Conservation (phyloP, 306 rosid genomes). For the Sphenostylis stenocarpa region DNA sequence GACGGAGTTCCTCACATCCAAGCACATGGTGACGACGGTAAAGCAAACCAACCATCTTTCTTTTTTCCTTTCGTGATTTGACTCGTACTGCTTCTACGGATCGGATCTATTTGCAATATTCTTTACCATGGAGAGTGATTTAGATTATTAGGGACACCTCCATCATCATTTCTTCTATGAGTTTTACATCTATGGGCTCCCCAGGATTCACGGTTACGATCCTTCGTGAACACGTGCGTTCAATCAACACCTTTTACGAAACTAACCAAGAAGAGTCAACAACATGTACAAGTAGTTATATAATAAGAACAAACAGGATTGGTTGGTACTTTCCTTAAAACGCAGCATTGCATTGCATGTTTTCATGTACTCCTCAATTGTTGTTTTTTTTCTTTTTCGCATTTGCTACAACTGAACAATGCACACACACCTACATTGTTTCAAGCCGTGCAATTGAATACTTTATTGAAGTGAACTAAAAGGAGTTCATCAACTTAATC, state of each 20-base stretch:
- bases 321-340: too few species aligned
- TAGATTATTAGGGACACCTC: neutral
- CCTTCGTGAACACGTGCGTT: neutral
- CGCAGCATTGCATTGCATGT: too few species aligned
- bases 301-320: neutral
- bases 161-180: neutral
- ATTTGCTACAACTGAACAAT: too few species aligned
- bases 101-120: neutral
- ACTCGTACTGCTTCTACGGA: neutral
- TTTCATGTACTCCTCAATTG: too few species aligned
- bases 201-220: neutral
- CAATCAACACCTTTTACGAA: neutral
- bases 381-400: too few species aligned
- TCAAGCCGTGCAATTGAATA: neutral
- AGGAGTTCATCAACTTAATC: neutral
- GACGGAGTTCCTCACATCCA: neutral
- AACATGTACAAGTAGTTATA: neutral
- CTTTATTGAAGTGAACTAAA: constrained; percentile 23
- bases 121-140: neutral
- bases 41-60: neutral
- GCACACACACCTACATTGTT: too few species aligned
- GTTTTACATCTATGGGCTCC: neutral
- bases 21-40: neutral
- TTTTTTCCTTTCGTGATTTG: neutral
- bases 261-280: neutral